Evolutionary conservation across 192 early-diverging fungal genomes (phyloP), one percentile per base, ranked within the genome.

Genomic region (Spinellus fusiger): DNA sequence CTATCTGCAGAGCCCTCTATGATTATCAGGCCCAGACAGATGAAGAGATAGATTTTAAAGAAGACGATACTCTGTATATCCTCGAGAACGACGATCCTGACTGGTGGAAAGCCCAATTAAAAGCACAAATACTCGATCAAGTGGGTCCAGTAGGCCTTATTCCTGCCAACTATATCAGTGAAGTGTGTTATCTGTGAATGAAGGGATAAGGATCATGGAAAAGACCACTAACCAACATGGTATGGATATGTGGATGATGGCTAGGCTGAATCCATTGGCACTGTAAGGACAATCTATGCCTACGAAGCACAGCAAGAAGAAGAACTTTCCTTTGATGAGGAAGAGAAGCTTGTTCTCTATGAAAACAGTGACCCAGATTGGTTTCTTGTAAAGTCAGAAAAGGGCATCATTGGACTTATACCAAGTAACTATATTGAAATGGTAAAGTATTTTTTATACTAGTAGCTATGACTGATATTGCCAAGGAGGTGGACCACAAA

Each of bases 291-390:
- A 37, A 69, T 89, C 32, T 98, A 87, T 64, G 86, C 86, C 64
- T 98, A 94, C 56, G 84, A 84, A 20, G 86, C 94, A 18, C 76
- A 80, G 28, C 80, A 80, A 53, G 87, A 86, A 29, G 94, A 96
- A 57, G 94, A 97, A 73, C 80, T 96, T 27, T 76, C 84, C 9
- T 77, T 98, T 49, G 66, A 58, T 23, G 93, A 91, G 60, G 86
- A 83, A 50, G 85, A 86, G 57, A 61, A 70, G 12, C 66, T 98
- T 49, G 64, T 78, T 56, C 70, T 99, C 8, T 88, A 92, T 59
- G 92, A 94, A 49, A 84, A 84, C 16, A 84, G 84, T 60, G 93
- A 95, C 66, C 85, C 85, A 5, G 93, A 98, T 70, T 99, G 96
- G 96, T 94, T 85, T 80, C 83, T 96, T 61, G 92, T 82, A 16